Evolutionary conservation across 2,329 filamentous ascomycete species (phyloP).

Genomic region (Dothideomycetes sp.): DNA sequence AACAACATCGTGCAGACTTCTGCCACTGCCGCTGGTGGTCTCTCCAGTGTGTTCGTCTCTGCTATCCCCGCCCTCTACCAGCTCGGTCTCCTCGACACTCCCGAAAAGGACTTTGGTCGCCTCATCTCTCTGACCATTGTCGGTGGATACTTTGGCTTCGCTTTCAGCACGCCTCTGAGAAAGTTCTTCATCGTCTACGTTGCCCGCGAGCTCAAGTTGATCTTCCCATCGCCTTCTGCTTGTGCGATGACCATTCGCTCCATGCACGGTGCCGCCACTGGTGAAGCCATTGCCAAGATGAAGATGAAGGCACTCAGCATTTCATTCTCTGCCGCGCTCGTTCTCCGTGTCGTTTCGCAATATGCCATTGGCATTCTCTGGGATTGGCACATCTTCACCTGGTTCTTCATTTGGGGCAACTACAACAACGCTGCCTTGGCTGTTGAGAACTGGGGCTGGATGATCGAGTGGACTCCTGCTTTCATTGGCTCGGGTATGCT

Average conservation of each 20-base stretch:
- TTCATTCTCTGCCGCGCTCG: constrained; percentile 40
- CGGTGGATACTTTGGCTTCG: constrained; percentile 53
- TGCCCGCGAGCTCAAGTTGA: constrained; percentile 44
- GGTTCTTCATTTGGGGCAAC: constrained; percentile 45
- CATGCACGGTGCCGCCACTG: constrained; percentile 48
- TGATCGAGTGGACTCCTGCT: constrained; percentile 48
- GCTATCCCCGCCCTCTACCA: constrained; percentile 52
- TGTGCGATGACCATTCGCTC: constrained; percentile 50
- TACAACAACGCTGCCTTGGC: constrained; percentile 40
- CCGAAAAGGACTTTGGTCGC: constrained; percentile 44
- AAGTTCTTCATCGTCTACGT: constrained; percentile 59
- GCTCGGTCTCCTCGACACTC: constrained; percentile 38
- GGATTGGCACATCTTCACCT: constrained; percentile 29
- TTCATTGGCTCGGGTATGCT: constrained; percentile 51
- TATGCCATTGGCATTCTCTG: constrained; percentile 50
- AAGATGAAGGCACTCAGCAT: constrained; percentile 46
- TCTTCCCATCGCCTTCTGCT: constrained; percentile 49
- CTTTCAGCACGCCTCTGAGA: constrained; percentile 48
- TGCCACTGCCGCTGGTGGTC: constrained; percentile 48
- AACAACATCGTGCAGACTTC: constrained; percentile 52
- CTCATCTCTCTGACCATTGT: constrained; percentile 51
- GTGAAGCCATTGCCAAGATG: constrained; percentile 40
- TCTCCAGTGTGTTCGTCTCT: constrained; percentile 47
- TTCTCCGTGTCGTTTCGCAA: constrained; percentile 45
- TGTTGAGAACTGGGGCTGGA: constrained; percentile 52